Evolutionary conservation across 164 flowering plant genomes (phyloP).

Genomic region (Vitis labrusca): DNA sequence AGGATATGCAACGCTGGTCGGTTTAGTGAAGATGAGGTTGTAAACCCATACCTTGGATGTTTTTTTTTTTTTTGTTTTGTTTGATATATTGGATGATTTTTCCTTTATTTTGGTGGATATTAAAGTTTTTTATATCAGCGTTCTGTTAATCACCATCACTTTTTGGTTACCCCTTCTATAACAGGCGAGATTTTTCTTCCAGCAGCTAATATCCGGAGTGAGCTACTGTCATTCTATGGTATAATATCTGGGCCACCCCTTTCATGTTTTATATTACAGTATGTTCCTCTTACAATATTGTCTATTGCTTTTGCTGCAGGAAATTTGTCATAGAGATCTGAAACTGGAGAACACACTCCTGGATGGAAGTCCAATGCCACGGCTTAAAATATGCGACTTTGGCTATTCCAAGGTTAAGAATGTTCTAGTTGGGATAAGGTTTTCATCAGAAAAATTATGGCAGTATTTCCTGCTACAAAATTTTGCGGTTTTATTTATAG

Average conservation of each 20-base stretch:
- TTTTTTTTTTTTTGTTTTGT: no score
- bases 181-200: constrained; percentile 82
- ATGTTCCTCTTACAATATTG: not conserved
- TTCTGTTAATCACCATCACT: not conserved
- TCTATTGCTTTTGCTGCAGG: constrained; percentile 29
- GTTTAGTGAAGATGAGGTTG: constrained; percentile 76
- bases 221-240: constrained; percentile 77
- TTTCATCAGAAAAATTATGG: not conserved
- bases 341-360: constrained; percentile 59
- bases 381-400: constrained; percentile 60
- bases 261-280: not conserved
- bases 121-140: not conserved
- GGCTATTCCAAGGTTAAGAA: constrained; percentile 58
- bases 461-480: not conserved
- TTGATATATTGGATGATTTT: not conserved
- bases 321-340: constrained; percentile 64
- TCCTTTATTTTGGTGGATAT: not conserved
- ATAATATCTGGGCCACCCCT: not conserved
- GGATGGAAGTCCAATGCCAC: constrained; percentile 54
- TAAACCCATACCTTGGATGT: not conserved
- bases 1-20: constrained; percentile 71
- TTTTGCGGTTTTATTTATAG: not conserved
- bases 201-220: constrained; percentile 71
- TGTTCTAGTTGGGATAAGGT: not conserved
- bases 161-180: not conserved